These are phyloP conservation scores for Sarcocystis neurona DNA, from an alignment of 169 alveolate genomes.

Conservation along the genomic window DNA sequence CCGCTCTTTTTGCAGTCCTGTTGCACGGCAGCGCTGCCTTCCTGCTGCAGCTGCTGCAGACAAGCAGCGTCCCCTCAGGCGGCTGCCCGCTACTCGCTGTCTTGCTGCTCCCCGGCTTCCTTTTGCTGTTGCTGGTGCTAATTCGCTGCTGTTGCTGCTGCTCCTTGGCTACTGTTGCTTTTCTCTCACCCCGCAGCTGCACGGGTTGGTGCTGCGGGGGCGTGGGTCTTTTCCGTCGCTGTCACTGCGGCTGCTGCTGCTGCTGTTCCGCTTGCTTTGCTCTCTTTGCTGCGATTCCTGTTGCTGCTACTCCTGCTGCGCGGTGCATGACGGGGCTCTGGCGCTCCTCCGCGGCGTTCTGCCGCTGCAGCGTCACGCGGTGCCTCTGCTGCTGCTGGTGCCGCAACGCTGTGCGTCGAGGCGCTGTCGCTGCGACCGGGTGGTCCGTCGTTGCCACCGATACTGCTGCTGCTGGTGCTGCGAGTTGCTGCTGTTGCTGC, in stretches of 20 bases:
- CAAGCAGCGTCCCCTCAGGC: background rate
- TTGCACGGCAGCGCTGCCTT: background rate
- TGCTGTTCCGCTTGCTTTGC: no score
- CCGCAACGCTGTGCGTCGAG: background rate
- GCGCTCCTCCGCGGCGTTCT: slow-evolving; percentile 34
- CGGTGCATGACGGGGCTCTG: no score
- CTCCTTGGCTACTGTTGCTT: background rate
- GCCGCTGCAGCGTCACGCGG: slow-evolving; percentile 21
- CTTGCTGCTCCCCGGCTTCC: background rate
- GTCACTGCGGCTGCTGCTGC: slow-evolving; percentile 30
- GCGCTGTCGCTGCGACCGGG: background rate
- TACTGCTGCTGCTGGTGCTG: background rate
- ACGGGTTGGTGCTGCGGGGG: background rate
- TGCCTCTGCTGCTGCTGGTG: background rate
- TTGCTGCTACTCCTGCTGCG: no score
- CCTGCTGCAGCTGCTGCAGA: background rate
- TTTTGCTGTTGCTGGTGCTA: slow-evolving; percentile 5
- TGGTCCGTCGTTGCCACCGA: background rate
- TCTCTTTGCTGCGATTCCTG: no score
- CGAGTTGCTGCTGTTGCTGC: slow-evolving; percentile 7
- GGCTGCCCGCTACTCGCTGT: slow-evolving; percentile 19
- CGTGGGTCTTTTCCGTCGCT: background rate
- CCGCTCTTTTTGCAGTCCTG: background rate
- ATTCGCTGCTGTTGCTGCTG: background rate
- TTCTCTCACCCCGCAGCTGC: slow-evolving; percentile 9